Evolutionary conservation across 2,329 filamentous ascomycete species (phyloP).

Genomic region (Intubia oerlemansii): DNA sequence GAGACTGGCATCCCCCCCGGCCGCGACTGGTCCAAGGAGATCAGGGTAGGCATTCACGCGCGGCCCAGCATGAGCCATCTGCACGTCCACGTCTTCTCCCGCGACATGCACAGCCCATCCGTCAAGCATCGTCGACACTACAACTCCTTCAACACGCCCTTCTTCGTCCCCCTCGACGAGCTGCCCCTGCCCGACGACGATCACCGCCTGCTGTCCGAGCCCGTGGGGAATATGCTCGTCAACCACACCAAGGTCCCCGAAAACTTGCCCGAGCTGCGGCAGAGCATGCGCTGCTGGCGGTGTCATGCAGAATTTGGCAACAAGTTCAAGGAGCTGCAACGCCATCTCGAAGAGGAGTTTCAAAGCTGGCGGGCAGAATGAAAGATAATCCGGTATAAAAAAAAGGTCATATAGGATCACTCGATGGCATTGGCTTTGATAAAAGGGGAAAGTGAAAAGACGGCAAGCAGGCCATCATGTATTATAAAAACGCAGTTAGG

Average conservation of each 20-base stretch:
- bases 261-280: no score
- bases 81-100: conserved; percentile 71
- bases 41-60: conserved; percentile 65
- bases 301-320: conserved; percentile 57
- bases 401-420: no score
- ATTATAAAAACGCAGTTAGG: no score
- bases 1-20: conserved; percentile 49
- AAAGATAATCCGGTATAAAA: no score
- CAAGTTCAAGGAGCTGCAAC: conserved; percentile 51
- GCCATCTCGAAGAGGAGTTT: conserved; percentile 42
- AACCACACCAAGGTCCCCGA: no score
- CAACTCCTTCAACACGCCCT: conserved; percentile 72
- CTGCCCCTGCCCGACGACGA: conserved; percentile 56
- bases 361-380: no score
- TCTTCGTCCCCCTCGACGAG: conserved; percentile 58
- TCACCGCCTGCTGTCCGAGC: no score
- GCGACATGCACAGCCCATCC: conserved; percentile 52
- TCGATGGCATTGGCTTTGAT: no score
- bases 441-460: no score
- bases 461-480: no score
- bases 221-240: no score
- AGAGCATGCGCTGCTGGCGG: no score
- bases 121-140: conserved; percentile 77
- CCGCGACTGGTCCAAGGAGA: conserved; percentile 56
- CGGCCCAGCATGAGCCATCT: conserved; percentile 82